Evolutionary conservation across 2,329 filamentous ascomycete species (phyloP).

Genomic region (Cadophora luteo-olivacea): DNA sequence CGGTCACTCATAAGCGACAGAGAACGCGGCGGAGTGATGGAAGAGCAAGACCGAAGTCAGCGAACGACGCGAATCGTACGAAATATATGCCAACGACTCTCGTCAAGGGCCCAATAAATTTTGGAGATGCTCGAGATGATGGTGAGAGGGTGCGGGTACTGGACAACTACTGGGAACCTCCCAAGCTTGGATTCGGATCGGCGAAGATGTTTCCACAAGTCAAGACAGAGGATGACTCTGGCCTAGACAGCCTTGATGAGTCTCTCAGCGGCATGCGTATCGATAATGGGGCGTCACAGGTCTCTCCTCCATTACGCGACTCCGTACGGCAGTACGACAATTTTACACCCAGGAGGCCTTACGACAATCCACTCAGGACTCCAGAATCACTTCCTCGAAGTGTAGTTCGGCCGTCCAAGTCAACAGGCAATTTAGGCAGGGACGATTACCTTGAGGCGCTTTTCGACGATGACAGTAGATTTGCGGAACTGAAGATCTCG

Average conservation of each 20-base stretch:
- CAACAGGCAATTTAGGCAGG: background rate
- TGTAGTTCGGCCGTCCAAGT: constrained; percentile 1
- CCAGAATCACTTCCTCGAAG: constrained; percentile 23
- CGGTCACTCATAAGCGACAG: constrained; percentile 33
- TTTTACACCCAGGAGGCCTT: background rate
- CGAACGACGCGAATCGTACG: constrained; percentile 2
- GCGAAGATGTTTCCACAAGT: background rate
- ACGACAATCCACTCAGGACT: constrained; percentile 18
- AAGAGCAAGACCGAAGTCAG: constrained; percentile 22
- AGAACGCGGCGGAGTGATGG: constrained; percentile 21
- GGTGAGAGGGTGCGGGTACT: constrained; percentile 26
- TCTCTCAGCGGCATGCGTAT: constrained; percentile 2
- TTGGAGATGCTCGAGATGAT: constrained; percentile 28
- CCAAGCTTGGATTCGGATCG: constrained; percentile 22
- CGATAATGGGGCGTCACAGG: background rate
- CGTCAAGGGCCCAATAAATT: constrained; percentile 23
- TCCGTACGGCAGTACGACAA: background rate
- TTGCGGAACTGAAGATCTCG: constrained; percentile 16
- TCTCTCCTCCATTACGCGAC: background rate
- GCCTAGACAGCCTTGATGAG: constrained; percentile 1
- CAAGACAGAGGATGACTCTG: background rate
- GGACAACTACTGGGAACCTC: constrained; percentile 37
- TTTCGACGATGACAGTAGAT: constrained; percentile 11
- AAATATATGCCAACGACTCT: constrained; percentile 9
- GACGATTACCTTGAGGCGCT: constrained; percentile 15